Base-by-base conservation (phyloP, 78 protist genomes). In the Polysphondylium violaceum region DNA sequence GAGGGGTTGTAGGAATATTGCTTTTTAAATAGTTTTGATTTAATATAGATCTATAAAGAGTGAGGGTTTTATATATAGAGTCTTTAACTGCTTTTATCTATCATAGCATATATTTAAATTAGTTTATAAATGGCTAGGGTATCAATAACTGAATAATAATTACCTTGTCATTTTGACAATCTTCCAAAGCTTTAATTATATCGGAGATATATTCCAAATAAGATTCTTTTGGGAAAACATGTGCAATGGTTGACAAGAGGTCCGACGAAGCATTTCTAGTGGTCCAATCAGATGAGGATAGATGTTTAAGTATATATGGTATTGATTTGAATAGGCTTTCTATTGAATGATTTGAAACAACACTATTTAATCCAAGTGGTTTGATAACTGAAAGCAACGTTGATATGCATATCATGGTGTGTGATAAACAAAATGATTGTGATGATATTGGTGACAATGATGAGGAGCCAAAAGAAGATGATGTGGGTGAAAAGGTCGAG, bases 121-220 rank as follows among this genome's bases (percentile, higher is more conserved):
- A 47, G 11, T 14, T 47, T 47, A 47, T 14, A n/a, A n/a, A n/a
- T n/a, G 8, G 8, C 53, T 47, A 47, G 8, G 11, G 53, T 14
- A 47, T 47, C 4, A 9, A 23, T 61, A 67, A 11, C 3, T 17
- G 16, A 9, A 36, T 19, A n/a, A 68, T 44, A 68, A 33, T 29
- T 68, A 68, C 76, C 43, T 43, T 68, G 43, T 68, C 76, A 68
- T 68, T 33, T 68, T 68, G 38, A 41, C 59, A 41, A 68, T 68
- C 76, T 33, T 68, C 36, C 27, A 68, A 43, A 68, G 76, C 23
- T 68, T 68, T 68, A 43, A 68, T 27, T 43, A 68, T 68, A 25
- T 68, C 59, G 43, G 21, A 16, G 23, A 41, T 11, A 6, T 44
- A 23, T 43, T 36, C 27, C 8, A 16, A 27, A 23, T 43, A 68